A percentile compares a stretch with the other conserved stretches of the same genome.
phyloP scores from a whole-genome alignment of 495 filamentous ascomycete genomes.

The Penicillium egyptiacum region DNA sequence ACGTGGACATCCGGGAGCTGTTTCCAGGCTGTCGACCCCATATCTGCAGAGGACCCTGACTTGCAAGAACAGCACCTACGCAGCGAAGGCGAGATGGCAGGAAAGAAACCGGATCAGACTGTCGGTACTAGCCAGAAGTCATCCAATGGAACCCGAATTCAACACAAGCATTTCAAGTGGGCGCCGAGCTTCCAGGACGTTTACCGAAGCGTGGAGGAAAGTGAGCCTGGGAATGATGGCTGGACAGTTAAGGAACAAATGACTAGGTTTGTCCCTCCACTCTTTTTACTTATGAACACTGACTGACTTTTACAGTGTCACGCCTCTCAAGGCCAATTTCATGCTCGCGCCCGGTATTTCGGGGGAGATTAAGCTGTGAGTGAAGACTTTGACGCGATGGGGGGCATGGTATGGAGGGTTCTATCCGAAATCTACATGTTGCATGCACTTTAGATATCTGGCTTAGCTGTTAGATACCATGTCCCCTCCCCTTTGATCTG shows the following conservation, averaged over 20 bases:
- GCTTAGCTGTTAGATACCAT: slow-evolving; percentile 34
- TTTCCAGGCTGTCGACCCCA: slow-evolving; percentile 66
- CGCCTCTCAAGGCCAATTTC: slow-evolving; percentile 88
- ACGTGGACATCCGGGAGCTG: slow-evolving; percentile 79
- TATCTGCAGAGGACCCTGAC: slow-evolving; percentile 37
- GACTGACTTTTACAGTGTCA: slow-evolving; percentile 60
- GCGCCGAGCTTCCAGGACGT: slow-evolving; percentile 84
- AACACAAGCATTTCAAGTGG: slow-evolving; percentile 92
- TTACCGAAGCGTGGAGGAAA: slow-evolving; percentile 75
- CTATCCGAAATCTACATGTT: slow-evolving; percentile 31
- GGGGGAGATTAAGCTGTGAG: slow-evolving; percentile 89
- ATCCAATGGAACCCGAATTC: slow-evolving; percentile 40
- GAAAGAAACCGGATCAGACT: slow-evolving; percentile 21
- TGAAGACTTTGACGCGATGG: slow-evolving; percentile 44
- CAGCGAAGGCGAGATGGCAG: slow-evolving; percentile 54
- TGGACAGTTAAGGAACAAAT: slow-evolving; percentile 88
- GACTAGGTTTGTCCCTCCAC: slow-evolving; percentile 72
- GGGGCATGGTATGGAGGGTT: slow-evolving; percentile 16
- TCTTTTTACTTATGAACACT: background rate
- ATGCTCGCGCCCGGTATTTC: slow-evolving; percentile 69
- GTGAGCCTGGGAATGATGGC: slow-evolving; percentile 84
- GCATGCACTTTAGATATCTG: slow-evolving; percentile 31
- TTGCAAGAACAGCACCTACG: slow-evolving; percentile 64
- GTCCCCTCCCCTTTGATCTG: slow-evolving; percentile 21
- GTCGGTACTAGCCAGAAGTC: slow-evolving; percentile 16